Percentiles rank a stretch among this genome's conserved stretches.
These are phyloP conservation scores for Neostapfia colusana DNA, from an alignment of 176 grass and related monocot species.

Conservation along the genomic window DNA sequence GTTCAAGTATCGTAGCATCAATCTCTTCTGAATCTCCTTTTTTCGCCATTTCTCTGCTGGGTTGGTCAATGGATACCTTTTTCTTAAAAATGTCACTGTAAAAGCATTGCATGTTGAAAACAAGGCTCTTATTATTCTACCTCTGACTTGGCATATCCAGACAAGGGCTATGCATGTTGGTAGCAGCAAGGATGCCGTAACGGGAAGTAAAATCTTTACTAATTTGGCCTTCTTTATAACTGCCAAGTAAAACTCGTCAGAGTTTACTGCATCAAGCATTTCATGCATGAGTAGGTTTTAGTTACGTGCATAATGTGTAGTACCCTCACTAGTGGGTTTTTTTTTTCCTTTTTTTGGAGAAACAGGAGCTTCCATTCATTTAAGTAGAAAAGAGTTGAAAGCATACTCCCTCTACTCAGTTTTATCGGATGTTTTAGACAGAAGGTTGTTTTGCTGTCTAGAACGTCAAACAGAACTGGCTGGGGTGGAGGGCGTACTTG, in stretches of 20 bases:
- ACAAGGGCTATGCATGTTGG: background rate
- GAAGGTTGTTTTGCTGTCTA: too few species aligned
- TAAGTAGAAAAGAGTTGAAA: background rate
- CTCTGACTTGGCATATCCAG: slow-evolving; percentile 6
- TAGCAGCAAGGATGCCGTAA: background rate
- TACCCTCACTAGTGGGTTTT: background rate
- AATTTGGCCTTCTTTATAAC: background rate
- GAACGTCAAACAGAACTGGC: background rate
- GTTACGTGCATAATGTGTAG: background rate
- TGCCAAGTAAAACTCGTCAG: background rate
- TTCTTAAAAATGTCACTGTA: background rate
- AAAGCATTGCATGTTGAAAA: background rate
- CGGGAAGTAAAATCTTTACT: slow-evolving; percentile 1
- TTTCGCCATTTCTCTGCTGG: background rate
- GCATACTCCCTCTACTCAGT: background rate
- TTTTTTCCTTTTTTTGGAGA: background rate
- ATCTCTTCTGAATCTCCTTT: background rate
- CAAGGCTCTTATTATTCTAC: background rate
- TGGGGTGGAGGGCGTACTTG: background rate
- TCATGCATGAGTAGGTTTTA: background rate
- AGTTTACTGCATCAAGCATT: background rate
- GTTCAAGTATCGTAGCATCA: background rate
- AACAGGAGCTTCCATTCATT: background rate
- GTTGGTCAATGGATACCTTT: background rate
- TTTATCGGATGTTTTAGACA: background rate